phyloP scores from a whole-genome alignment of 495 filamentous ascomycete species.

The Aspergillus nanangensis region DNA sequence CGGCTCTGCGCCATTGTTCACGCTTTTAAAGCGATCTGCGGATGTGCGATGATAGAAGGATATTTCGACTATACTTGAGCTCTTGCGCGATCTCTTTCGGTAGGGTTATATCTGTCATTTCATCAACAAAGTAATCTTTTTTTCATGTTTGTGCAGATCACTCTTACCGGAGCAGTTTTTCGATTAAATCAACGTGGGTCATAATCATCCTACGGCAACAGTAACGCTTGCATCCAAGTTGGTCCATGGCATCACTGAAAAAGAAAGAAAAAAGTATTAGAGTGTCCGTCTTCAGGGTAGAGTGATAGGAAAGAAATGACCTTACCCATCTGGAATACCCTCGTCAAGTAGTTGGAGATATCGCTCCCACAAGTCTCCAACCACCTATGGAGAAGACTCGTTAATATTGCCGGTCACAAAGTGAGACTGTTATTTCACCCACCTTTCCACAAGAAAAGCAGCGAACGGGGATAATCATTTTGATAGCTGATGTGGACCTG shows the following conservation, averaged over 20 bases:
- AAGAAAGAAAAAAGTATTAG: too few relatives aligned
- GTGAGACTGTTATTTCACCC: too few relatives aligned
- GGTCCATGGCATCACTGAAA: conserved; percentile 83
- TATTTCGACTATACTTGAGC: too few relatives aligned
- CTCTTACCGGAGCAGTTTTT: conserved; percentile 90
- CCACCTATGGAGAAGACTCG: conserved; percentile 62
- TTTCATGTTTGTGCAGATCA: neutral
- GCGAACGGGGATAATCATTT: conserved; percentile 96
- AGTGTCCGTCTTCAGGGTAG: too few relatives aligned
- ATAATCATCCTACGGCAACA: conserved; percentile 98
- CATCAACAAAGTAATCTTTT: too few relatives aligned
- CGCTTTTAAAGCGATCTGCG: too few relatives aligned
- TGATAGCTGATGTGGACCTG: conserved; percentile 15
- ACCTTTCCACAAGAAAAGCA: conserved; percentile 99
- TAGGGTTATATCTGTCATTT: conserved; percentile 26
- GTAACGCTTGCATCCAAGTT: conserved; percentile 88
- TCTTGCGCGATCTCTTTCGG: too few relatives aligned
- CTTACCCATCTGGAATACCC: conserved; percentile 74
- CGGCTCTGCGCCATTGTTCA: too few relatives aligned
- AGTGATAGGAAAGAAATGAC: too few relatives aligned
- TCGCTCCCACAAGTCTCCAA: conserved; percentile 94
- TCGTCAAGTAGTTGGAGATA: conserved; percentile 81
- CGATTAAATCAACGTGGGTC: conserved; percentile 99
- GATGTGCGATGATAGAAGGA: too few relatives aligned
- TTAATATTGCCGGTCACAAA: too few relatives aligned